Base-by-base conservation (phyloP, 805 yeast genomes). In the Yarrowia porcina region DNA sequence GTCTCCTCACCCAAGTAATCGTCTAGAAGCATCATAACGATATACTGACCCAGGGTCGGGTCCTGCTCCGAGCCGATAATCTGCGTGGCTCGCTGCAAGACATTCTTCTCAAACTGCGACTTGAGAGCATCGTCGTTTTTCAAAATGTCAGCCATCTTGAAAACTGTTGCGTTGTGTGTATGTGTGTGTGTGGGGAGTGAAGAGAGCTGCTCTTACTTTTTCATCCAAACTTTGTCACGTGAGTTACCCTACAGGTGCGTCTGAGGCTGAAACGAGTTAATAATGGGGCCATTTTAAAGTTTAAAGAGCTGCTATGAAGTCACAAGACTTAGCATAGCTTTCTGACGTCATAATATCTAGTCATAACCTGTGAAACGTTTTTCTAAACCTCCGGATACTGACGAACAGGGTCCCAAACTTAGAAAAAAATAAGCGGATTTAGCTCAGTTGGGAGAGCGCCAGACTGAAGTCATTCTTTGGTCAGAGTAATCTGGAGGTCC, bases 401-500 rank as follows among this genome's bases (percentile, higher is more conserved):
- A n/a, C n/a, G n/a, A n/a, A n/a, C n/a, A n/a, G n/a, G n/a, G n/a
- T n/a, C n/a, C n/a, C n/a, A n/a, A n/a, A n/a, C n/a, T n/a, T 35
- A n/a, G 6, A 3, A 6, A 27, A 44, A 44, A 32, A 28, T 7
- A 25, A 9, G 66, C 64, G 65, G 64, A 52, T 63, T 72, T 71
- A 71, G 74, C 74, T 71, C 74, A 71, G 74, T 71, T 71, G 74
- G 74, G 74, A 71, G 74, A 71, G 82, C 75, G 64, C 73, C 75
- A 32, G 78, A 74, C 64, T 79, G 72, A 69, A 73, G 64, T 59
- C 38, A 39, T 30, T 38, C 61, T 54, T 36, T 23, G 25, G 42
- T 36, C 44, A 23, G 44, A 52, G 56, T 33, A 63, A 83, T 83
- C 87, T 84, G 87, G 81, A 85, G 88, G 89, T 84, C 88, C 86